Evolutionary conservation across 2,329 filamentous ascomycete genomes (phyloP), one percentile per base, ranked within the genome.

Genomic region (Pseudogymnoascus sp.): DNA sequence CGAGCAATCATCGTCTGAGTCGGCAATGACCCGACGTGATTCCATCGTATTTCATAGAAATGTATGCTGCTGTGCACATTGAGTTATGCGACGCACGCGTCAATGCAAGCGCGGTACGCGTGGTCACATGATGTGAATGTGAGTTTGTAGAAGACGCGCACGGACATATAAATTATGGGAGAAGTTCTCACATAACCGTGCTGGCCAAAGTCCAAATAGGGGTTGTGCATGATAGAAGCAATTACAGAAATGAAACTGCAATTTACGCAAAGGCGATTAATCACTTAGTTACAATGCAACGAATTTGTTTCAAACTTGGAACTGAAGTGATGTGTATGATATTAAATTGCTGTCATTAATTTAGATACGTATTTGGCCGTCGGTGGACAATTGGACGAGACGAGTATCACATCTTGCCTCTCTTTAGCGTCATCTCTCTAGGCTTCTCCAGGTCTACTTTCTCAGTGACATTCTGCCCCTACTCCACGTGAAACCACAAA

Each of bases 1-100:
- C 9, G 57, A 57, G 43, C 50, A 50, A 37, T 66, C 70, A 58
- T 73, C 71, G 58, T 74, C 72, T 6, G 72, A 74, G 62, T 74
- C 72, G 20, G 70, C 71, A 59, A 74, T 68, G 35, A 73, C 67
- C 35, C 64, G 68, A 20, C 66, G 68, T 36, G 60, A 63, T 57
- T 65, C 65, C 71, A 73, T 73, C 58, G 47, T 53, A 53, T 53
- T 53, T 53, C 47, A 53, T 53, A 33, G 9, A 28, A 53, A 35
- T 53, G 47, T 33, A 35, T 35, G 47, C 9, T 53, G 33, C 33
- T 33, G 28, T 20, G 47, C 28, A 30, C 43, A 53, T 33, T 20
- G 28, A 33, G 47, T 53, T 53, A 53, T 53, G 47, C 47, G 28
- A 35, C 28, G 20, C 15, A 53, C 47, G 47, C 28, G 47, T 53